Evolutionary conservation across 2,329 filamentous ascomycete species (phyloP).

Genomic region (Cercospora sp.): DNA sequence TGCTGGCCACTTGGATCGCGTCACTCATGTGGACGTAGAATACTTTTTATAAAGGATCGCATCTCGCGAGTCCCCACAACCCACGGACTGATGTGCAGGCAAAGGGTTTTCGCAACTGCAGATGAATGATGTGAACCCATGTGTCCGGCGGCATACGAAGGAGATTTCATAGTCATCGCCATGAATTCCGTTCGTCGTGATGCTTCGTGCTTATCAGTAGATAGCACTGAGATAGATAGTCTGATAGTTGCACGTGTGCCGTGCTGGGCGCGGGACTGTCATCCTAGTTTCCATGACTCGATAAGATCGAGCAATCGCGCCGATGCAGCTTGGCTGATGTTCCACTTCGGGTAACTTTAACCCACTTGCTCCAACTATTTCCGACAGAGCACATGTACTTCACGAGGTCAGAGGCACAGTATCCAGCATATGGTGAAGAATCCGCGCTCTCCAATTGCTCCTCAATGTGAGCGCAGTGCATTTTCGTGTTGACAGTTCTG

Average conservation of each 20-base stretch:
- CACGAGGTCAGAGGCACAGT: background rate
- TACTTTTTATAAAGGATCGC: conserved; percentile 15
- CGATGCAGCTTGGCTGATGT: background rate
- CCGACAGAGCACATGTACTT: background rate
- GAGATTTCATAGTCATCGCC: conserved; percentile 5
- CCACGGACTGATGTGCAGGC: conserved; percentile 9
- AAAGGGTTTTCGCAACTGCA: conserved; percentile 15
- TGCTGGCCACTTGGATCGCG: background rate
- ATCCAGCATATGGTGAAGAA: too few relatives aligned
- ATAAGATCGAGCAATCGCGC: conserved; percentile 18
- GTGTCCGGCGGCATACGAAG: conserved; percentile 4
- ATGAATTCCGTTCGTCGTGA: conserved; percentile 13
- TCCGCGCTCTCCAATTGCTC: too few relatives aligned
- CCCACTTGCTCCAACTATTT: background rate
- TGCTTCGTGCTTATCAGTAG: conserved; percentile 3
- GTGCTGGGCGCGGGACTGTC: background rate
- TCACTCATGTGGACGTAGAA: conserved; percentile 2
- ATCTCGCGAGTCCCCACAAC: background rate
- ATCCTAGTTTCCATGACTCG: conserved; percentile 16
- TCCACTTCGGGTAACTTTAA: background rate
- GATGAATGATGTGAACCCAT: conserved; percentile 11
- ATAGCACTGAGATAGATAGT: conserved; percentile 15
- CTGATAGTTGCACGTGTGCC: conserved; percentile 7
- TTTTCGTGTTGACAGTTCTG: background rate
- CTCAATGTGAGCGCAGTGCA: too few relatives aligned